Base-by-base conservation (phyloP, 2,329 filamentous ascomycete species). In the Paecilomyces dactylethromorphus region DNA sequence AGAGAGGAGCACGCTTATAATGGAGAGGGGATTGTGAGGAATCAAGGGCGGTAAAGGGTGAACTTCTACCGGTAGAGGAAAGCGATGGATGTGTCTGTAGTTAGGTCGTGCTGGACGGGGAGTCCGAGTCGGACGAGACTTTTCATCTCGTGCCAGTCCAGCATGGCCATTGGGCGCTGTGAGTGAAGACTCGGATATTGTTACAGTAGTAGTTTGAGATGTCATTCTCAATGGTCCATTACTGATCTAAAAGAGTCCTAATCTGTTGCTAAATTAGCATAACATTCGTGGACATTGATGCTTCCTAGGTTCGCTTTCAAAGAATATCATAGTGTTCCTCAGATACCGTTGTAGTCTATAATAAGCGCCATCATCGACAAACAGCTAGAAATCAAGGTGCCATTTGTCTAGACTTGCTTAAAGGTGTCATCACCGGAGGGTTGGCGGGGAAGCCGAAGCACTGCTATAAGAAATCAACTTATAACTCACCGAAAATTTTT, bases 311-410 rank as follows among this genome's bases (percentile, higher is more conserved):
- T 15, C 35, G 15, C n/a, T 15, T 45, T 45, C 18, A 18, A 45
- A 63, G 24, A 58, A 63, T 58, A 63, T 59, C 57, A 55, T 64
- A 49, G 60, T 69, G 75, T 80, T 80, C 82, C 84, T 94, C 90
- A 94, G 90, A 94, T 94, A 94, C 90, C 90, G 90, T 94, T 93
- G 90, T 94, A 94, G 90, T 94, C 90, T 89, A 75, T 88, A 87
- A 85, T 82, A 82, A 79, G 79, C 82, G 70, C 74, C 70, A 74
- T 72, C 78, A 81, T 74, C 64, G 78, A 75, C 75, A 74, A 71
- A 73, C 70, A 72, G 77, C 77, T 74, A 77, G 78, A 81, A 81
- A 79, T 79, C 77, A 80, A 77, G 6, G 72, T 78, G 76, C 74
- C 71, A 68, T 70, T 65, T 75, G 74, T 72, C 78, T 81, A 73